Percentiles rank a stretch among this genome's conserved stretches.
Evolutionary conservation across 192 early-diverging fungal genomes (phyloP).

Genomic region (Umbelopsis sp.): DNA sequence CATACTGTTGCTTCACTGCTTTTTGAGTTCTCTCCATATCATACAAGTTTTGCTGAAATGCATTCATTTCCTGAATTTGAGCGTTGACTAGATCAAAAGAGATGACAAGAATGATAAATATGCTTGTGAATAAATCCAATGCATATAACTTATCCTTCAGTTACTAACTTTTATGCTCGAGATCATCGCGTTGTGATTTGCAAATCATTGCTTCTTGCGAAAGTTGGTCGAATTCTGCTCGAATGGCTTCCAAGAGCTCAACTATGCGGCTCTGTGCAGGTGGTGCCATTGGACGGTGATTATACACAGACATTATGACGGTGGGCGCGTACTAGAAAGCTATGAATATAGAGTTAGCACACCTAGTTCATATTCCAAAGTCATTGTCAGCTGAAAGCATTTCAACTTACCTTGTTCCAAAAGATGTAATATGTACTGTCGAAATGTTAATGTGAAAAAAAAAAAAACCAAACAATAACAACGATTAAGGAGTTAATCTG

Average conservation of each 20-base stretch:
- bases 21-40: conserved; percentile 86
- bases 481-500: neutral
- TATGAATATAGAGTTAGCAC: neutral
- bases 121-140: neutral
- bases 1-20: conserved; percentile 76
- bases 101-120: neutral
- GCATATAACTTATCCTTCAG: neutral
- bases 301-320: conserved; percentile 56
- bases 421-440: neutral
- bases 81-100: conserved; percentile 53
- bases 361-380: too few relatives aligned
- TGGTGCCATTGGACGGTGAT: conserved; percentile 81
- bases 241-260: conserved; percentile 84
- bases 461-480: neutral
- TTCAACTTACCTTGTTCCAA: neutral
- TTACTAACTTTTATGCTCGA: conserved; percentile 82
- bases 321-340: neutral
- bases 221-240: conserved; percentile 76
- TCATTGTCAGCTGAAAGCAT: too few relatives aligned
- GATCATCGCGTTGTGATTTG: conserved; percentile 84
- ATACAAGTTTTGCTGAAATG: conserved; percentile 72
- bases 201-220: conserved; percentile 71
- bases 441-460: neutral
- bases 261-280: conserved; percentile 63
- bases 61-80: conserved; percentile 82